Base-by-base conservation (phyloP, 768 basidiomycete species). In the Nidularia sp. region DNA sequence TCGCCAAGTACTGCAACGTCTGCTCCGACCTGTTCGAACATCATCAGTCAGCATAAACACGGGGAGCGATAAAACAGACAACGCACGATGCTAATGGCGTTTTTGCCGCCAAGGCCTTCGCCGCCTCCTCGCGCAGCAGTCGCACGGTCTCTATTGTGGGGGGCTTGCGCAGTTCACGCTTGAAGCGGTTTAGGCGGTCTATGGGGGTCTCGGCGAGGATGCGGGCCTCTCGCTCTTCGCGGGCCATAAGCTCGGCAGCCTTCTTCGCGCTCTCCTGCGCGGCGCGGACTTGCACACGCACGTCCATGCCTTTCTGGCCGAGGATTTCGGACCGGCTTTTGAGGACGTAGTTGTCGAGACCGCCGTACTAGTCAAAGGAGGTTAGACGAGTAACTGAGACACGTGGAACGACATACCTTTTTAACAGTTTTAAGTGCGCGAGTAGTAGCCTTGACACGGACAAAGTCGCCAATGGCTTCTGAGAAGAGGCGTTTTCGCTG, bases 381-480 rank as follows among this genome's bases (percentile, higher is more conserved):
- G 49, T 44, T 29, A 18, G 45, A 33, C 7, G 10, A 36, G 25
- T 48, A 49, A 52, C n/a, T 33, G 18, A 47, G 18, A 54, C 12
- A 22, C 5, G 13, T 50, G 9, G n/a, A 34, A 48, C 25, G 9
- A 56, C 72, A 15, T 53, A 89, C 90, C 80, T 93, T 94, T 62
- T 90, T 84, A 44, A 95, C 90, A 6, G 88, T 91, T 66, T 79
- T 81, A 62, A 95, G 64, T 3, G 90, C 90, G 29, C 86, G 70
- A 31, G 88, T 82, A 1, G 91, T 90, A 49, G 93, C 67, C 61
- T 90, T 90, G 29, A 93, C 70, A 48, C 75, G 73, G 4, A 95
- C 61, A 43, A 71, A 71, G 48, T 76, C 66, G 32, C 77, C 81
- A 34, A 93, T 67, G 6, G 81, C 68, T 10, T 88, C 85, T 9